These are phyloP conservation scores for Cryptococcus sp. DNA, from an alignment of 1,284 basidiomycete species.

Conservation along the genomic window DNA sequence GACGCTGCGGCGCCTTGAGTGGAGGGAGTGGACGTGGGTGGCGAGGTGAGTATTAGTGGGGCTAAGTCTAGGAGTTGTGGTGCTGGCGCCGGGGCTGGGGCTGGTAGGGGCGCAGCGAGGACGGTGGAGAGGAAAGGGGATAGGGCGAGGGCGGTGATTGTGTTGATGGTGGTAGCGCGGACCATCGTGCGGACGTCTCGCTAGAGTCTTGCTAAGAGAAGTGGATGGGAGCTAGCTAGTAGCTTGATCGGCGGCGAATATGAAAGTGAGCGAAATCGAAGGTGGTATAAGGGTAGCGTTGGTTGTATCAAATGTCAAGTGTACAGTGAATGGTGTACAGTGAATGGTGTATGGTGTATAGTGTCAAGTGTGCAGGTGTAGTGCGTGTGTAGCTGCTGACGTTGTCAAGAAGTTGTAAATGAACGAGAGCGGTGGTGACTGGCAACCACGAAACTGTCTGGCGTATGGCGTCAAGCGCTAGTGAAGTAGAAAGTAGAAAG, in stretches of 20 bases:
- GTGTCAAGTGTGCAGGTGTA: too few relatives aligned
- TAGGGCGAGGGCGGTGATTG: slow-evolving; percentile 7
- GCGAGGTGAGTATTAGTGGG: background rate
- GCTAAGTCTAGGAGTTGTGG: slow-evolving; percentile 7
- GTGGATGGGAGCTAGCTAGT: slow-evolving; percentile 6
- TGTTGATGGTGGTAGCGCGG: background rate
- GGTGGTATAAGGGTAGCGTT: background rate
- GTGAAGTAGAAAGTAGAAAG: too few relatives aligned
- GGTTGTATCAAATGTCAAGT: background rate
- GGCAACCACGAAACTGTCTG: too few relatives aligned
- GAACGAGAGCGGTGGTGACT: too few relatives aligned
- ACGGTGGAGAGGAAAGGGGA: slow-evolving; percentile 13
- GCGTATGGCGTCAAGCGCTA: too few relatives aligned
- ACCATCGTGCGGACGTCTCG: too few relatives aligned
- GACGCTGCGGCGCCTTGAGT: background rate
- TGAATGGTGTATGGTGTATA: background rate
- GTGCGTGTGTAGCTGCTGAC: too few relatives aligned
- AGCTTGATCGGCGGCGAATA: slow-evolving; percentile 1
- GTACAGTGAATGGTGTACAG: too few relatives aligned
- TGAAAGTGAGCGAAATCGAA: slow-evolving; percentile 4
- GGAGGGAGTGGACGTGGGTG: slow-evolving; percentile 1
- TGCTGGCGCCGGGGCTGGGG: slow-evolving; percentile 4
- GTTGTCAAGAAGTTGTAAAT: too few relatives aligned
- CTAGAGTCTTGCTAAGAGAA: background rate
- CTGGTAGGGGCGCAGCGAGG: slow-evolving; percentile 10